Evolutionary conservation across 2,329 filamentous ascomycete species (phyloP), one percentile per base, ranked within the genome.

Genomic region (Botrytis deweyae): DNA sequence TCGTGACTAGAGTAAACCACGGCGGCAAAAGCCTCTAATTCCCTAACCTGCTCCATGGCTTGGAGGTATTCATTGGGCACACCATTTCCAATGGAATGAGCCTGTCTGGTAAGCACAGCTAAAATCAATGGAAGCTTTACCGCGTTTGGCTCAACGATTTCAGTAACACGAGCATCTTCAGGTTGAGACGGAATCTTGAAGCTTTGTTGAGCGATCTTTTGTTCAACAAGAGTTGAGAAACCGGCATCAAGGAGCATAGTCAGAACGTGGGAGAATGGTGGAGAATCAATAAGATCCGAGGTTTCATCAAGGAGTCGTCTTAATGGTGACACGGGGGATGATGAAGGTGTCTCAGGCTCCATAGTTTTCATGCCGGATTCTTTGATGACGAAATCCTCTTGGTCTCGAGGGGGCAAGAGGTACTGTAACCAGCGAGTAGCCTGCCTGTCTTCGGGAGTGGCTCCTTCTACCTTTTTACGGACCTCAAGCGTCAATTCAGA

Each of bases 251-350:
- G 92, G 73, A 98, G 88, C 74, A 93, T 90, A 3, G 92, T 93
- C 63, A 98, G 87, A 52, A 99, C 94, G 79, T 94, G 92, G 0
- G 91, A 89, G 83, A 98, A 98, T 52, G 93, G 89, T 0, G 96
- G 96, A 1, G 96, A 98, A 81, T 99, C 96, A 80, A 98, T 91
- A 38, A 99, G 88, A 81, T 99, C 96, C 58, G 95, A 93, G 2
- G 96, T 98, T 85, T 99, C 96, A 81, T 99, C 95, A 1, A 99
- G 88, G 33, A 99, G 88, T 74, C 93, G 91, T 73, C 95, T 90
- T 73, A 99, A 88, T 5, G 82, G 79, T 12, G 82, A 80, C 4
- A 82, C 74, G 22, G 81, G 80, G 42, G 78, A 76, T 78, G 80
- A 67, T 79, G 82, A 76, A 77, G 80, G 38, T 79, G 40, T 49